Conservation (phyloP, 2,329 filamentous ascomycete genomes). For the Elsinoe fawcettii region DNA sequence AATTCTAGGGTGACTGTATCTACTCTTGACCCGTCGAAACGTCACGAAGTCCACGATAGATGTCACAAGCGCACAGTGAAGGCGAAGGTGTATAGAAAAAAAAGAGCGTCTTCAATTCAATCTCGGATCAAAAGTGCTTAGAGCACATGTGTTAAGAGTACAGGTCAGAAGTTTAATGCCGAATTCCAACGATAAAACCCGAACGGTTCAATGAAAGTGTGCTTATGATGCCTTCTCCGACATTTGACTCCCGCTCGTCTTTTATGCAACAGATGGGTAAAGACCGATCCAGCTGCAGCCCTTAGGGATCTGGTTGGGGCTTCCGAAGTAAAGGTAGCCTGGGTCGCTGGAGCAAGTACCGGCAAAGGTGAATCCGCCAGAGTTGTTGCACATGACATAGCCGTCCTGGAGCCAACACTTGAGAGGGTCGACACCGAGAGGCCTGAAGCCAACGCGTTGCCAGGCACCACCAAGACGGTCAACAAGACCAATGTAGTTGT, state of each 20-base stretch:
- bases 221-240: neutral
- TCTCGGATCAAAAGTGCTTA: neutral
- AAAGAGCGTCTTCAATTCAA: neutral
- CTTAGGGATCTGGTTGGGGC: neutral
- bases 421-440: slow-evolving; percentile 2
- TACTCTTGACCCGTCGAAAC: too few species aligned
- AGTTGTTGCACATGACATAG: neutral
- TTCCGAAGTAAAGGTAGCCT: slow-evolving; percentile 8
- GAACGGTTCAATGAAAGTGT: slow-evolving; percentile 1
- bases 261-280: neutral
- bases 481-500: slow-evolving; percentile 6
- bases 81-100: neutral
- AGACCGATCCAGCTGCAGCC: slow-evolving; percentile 1
- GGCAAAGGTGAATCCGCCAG: neutral
- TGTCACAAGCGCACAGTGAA: too few species aligned
- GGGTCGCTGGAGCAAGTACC: slow-evolving; percentile 2
- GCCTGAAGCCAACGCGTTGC: slow-evolving; percentile 3
- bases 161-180: slow-evolving; percentile 2
- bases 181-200: neutral
- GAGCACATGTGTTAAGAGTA: neutral
- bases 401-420: slow-evolving; percentile 11
- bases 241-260: neutral
- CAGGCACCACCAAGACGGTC: slow-evolving; percentile 12
- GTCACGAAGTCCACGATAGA: too few species aligned
- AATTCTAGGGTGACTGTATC: too few species aligned